Conservation (phyloP, 2,329 filamentous ascomycete species). For the Cercospora sp. region DNA sequence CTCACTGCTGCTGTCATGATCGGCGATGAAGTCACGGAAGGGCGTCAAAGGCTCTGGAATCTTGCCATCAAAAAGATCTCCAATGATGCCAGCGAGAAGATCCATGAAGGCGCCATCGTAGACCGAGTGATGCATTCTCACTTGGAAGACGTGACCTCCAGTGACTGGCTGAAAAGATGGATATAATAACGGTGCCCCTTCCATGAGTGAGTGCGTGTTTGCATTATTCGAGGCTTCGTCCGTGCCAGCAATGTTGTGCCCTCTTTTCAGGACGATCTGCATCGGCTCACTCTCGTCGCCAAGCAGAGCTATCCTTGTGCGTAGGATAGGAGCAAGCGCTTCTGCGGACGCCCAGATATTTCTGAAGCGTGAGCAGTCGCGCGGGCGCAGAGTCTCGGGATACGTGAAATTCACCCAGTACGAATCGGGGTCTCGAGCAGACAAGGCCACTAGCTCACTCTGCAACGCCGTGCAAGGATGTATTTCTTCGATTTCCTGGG, state of each 20-base stretch:
- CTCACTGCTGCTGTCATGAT: background rate
- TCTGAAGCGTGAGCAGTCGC: background rate
- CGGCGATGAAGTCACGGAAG: background rate
- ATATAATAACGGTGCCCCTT: background rate
- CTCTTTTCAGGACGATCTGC: background rate
- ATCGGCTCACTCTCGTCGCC: background rate
- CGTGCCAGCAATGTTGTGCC: background rate
- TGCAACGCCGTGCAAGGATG: background rate
- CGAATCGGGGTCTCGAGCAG: background rate
- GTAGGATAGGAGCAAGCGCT: background rate
- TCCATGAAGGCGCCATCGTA: background rate
- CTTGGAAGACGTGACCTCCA: background rate
- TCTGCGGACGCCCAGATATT: background rate
- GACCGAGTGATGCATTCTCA: background rate
- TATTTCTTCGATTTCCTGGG: background rate
- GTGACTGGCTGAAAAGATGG: background rate
- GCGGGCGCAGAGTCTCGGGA: background rate
- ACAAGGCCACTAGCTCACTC: background rate
- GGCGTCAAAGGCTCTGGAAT: background rate
- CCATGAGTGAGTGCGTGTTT: background rate
- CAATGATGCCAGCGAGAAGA: background rate
- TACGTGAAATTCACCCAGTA: background rate
- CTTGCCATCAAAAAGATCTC: background rate
- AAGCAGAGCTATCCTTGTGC: background rate
- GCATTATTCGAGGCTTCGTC: background rate